A percentile compares a stretch with the other conserved stretches of the same genome.
phyloP scores from a whole-genome alignment of 2,329 filamentous ascomycete genomes.

The Ceratocystis variospora region DNA sequence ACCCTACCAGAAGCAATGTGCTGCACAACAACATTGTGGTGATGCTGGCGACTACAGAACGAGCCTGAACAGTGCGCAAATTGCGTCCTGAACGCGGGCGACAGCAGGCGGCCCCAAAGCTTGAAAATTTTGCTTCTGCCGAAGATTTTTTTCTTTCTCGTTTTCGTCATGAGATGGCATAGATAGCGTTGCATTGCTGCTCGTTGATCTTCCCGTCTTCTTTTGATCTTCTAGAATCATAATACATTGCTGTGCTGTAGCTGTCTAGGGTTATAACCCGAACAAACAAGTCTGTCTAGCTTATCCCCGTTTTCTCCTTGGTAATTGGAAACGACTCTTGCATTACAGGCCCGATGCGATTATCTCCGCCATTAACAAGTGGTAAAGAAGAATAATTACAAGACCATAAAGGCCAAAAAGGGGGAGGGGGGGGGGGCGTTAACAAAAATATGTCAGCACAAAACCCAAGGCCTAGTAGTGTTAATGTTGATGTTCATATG shows the following conservation, averaged over 20 bases:
- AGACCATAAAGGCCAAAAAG: not conserved
- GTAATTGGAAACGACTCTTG: not conserved
- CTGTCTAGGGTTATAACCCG: not conserved
- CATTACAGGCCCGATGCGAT: not conserved
- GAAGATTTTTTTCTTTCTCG: not conserved
- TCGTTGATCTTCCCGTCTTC: not conserved
- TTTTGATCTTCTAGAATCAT: not conserved
- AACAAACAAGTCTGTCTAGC: not conserved
- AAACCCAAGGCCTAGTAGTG: not conserved
- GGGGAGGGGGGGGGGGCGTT: not conserved
- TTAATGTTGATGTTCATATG: not conserved
- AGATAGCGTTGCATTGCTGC: not conserved
- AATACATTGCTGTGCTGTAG: not conserved
- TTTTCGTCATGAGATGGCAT: not conserved
- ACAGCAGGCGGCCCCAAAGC: conserved; percentile 1
- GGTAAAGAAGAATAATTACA: not conserved
- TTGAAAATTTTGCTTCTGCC: not conserved
- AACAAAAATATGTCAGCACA: not conserved
- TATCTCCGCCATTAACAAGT: not conserved
- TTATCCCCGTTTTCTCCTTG: not conserved
- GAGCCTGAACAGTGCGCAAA: not conserved
- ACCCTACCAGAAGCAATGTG: not conserved
- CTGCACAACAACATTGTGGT: too few relatives aligned
- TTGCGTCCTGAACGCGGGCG: not conserved
- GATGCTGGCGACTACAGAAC: too few relatives aligned